These are phyloP conservation scores for Rutidosis leptorrhynchoides DNA, from an alignment of 129 eudicot genomes.

Conservation along the genomic window DNA sequence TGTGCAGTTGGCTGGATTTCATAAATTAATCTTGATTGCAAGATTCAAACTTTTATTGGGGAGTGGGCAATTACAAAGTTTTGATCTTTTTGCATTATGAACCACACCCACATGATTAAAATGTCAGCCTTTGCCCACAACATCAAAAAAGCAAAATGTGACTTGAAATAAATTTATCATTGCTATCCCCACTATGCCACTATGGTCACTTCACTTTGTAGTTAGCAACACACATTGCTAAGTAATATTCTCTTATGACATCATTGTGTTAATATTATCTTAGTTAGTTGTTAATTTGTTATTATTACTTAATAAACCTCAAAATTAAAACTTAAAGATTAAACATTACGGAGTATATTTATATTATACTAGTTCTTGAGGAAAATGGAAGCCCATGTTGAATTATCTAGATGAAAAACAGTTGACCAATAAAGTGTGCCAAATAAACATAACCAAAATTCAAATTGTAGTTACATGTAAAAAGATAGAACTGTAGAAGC, in stretches of 20 bases:
- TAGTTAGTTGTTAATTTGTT: no score
- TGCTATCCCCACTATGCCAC: conserved; percentile 21
- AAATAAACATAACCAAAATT: background rate
- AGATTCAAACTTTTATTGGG: conserved; percentile 7
- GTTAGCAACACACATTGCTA: no score
- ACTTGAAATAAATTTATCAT: conserved; percentile 19
- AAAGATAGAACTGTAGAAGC: conserved; percentile 5
- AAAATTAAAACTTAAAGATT: no score
- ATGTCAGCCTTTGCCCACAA: conserved; percentile 31
- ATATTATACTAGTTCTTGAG: no score
- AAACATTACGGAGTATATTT: no score
- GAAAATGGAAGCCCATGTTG: no score
- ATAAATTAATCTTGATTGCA: conserved; percentile 8
- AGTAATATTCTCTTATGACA: no score
- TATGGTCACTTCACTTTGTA: conserved; percentile 20
- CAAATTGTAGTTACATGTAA: conserved; percentile 14
- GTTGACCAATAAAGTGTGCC: background rate
- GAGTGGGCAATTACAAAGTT: conserved; percentile 8
- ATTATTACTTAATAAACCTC: no score
- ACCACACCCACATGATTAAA: conserved; percentile 21
- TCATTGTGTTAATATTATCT: no score
- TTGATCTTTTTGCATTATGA: conserved; percentile 20
- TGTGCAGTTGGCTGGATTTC: background rate
- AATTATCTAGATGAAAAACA: no score
- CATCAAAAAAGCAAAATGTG: conserved; percentile 21